Base-by-base conservation (phyloP, 1,284 basidiomycete species). In the Cryptococcus maquisensis region DNA sequence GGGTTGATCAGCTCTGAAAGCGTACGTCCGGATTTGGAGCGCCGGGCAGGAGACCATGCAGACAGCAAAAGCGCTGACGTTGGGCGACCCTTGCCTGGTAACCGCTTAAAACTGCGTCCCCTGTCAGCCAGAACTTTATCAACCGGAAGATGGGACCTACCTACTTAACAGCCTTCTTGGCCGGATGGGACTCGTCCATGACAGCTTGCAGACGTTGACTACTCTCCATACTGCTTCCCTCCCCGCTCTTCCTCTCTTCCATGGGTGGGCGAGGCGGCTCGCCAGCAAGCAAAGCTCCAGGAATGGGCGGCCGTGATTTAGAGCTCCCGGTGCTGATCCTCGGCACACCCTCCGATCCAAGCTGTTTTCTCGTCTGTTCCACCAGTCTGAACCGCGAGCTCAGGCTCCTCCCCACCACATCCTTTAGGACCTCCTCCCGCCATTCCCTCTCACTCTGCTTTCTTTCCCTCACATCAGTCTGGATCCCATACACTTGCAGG, bases 371-470 rank as follows among this genome's bases (percentile, higher is more conserved):
- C 35, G 13, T 24, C 32, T 38, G 10, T 38, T 48, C 47, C 20
- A 23, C 32, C 36, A 48, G 21, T 20, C 36, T 48, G 20, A 48
- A 48, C 28, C 37, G 47, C 36, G 35, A 36, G 28, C 23, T 28
- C 18, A 48, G 24, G 13, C 32, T 48, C 36, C 47, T 36, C 9
- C 49, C 38, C 12, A 58, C 44, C 9, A 49, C 56, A 38, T 58
- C 56, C 41, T 49, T 51, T 24, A 61, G 41, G n/a, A 61, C 46
- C 16, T 54, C 55, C 41, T 58, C 59, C 48, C 59, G 37, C 59
- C 59, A 61, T 39, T 49, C 40, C 10, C 26, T 39, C 28, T 48
- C 45, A 12, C 16, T 50, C 44, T 20, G 40, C 43, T 47, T 47
- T 16, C 18, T 47, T 21, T 43, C 49, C 28, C 26, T 32, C 26